phyloP scores from a whole-genome alignment of 768 basidiomycete species.

The Cystofilobasidium capitatum region DNA sequence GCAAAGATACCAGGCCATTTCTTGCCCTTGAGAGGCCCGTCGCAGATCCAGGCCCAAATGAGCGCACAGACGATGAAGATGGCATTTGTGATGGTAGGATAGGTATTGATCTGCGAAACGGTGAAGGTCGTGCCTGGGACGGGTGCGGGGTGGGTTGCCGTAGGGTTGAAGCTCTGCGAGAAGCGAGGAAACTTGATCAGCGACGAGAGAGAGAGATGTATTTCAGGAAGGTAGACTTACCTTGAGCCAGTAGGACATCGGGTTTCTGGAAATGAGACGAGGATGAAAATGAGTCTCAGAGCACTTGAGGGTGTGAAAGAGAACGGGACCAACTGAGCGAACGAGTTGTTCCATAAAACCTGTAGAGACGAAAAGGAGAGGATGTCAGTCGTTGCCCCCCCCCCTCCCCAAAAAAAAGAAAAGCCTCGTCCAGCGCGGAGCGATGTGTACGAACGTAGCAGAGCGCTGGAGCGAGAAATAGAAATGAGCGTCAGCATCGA shows the following conservation, averaged over 20 bases:
- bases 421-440: too few species aligned
- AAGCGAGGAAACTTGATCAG: neutral
- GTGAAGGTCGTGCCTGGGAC: conserved; percentile 3
- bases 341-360: neutral
- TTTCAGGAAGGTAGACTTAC: neutral
- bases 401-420: neutral
- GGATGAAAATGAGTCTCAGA: too few species aligned
- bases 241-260: conserved; percentile 18
- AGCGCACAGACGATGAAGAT: conserved; percentile 9
- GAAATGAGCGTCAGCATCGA: neutral
- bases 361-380: conserved; percentile 6
- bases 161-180: neutral
- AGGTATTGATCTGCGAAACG: conserved; percentile 13
- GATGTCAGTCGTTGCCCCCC: neutral
- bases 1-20: conserved; percentile 9
- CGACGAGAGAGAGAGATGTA: neutral
- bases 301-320: too few species aligned
- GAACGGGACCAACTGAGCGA: too few species aligned
- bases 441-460: too few species aligned
- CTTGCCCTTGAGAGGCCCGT: neutral
- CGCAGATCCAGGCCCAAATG: conserved; percentile 1
- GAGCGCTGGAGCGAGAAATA: neutral
- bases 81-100: neutral
- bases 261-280: neutral
- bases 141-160: conserved; percentile 1